phyloP scores from a whole-genome alignment of 2,329 filamentous ascomycete genomes.

The Claviceps pazoutovae region DNA sequence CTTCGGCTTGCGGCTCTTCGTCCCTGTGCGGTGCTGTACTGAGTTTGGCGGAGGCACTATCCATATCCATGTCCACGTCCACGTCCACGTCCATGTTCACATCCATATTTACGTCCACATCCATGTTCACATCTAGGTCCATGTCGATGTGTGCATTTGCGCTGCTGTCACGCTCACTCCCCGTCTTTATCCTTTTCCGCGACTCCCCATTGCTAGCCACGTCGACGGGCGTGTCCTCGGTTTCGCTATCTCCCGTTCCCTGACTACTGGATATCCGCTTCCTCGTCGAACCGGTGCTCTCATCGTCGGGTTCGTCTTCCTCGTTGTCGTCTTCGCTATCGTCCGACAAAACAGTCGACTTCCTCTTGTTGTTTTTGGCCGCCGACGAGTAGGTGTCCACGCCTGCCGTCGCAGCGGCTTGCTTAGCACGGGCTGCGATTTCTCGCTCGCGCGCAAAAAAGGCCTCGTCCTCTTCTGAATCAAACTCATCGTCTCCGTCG shows the following conservation, averaged over 20 bases:
- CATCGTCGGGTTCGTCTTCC: slow-evolving; percentile 14
- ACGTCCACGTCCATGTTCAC: slow-evolving; percentile 17
- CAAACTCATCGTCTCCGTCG: slow-evolving; percentile 79
- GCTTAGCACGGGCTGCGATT: slow-evolving; percentile 40
- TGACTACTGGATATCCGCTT: slow-evolving; percentile 5
- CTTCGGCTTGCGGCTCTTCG: slow-evolving; percentile 13
- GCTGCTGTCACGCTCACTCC: slow-evolving; percentile 7
- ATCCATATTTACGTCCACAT: slow-evolving; percentile 11
- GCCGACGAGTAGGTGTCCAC: slow-evolving; percentile 3
- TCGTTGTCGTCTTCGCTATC: slow-evolving; percentile 8
- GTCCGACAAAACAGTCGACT: slow-evolving; percentile 12
- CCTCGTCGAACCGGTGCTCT: slow-evolving; percentile 9
- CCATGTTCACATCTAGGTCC: slow-evolving; percentile 16
- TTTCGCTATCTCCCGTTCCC: slow-evolving; percentile 10
- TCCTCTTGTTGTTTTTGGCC: slow-evolving; percentile 18
- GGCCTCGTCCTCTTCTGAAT: slow-evolving; percentile 51
- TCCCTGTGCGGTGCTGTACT: not conserved
- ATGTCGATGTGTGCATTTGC: slow-evolving; percentile 10
- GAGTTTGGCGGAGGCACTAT: not conserved
- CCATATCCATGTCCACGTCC: slow-evolving; percentile 7
- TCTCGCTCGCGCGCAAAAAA: slow-evolving; percentile 63
- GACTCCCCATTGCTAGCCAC: slow-evolving; percentile 19
- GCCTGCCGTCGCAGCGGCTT: slow-evolving; percentile 17
- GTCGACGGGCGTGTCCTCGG: slow-evolving; percentile 17
- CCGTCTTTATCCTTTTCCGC: slow-evolving; percentile 23